Conservation (phyloP, 129 eudicot genomes). For the Flaveria bidentis region DNA sequence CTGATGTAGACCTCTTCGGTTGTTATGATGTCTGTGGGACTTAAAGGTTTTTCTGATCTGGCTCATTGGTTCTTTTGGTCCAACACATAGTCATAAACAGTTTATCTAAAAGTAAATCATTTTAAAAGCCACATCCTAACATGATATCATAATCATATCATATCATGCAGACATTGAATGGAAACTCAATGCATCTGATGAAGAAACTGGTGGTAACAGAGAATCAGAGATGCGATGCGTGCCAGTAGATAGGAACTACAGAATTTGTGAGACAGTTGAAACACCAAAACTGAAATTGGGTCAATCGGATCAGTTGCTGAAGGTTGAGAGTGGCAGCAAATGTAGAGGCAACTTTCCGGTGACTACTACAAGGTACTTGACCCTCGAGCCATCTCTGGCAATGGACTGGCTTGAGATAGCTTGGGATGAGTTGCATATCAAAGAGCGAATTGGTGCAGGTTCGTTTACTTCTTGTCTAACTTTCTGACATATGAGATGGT, state of each 20-base stretch:
- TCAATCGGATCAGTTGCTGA: slow-evolving; percentile 40
- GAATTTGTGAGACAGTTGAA: slow-evolving; percentile 34
- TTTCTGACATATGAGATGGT: not conserved
- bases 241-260: slow-evolving; percentile 26
- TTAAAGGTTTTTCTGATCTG: too few species aligned
- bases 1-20: too few species aligned
- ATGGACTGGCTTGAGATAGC: slow-evolving; percentile 98
- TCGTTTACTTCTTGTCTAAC: slow-evolving; percentile 1
- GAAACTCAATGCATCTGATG: slow-evolving; percentile 23
- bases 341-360: slow-evolving; percentile 44
- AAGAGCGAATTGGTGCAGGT: slow-evolving; percentile 99
- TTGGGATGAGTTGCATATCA: slow-evolving; percentile 89
- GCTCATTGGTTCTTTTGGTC: too few species aligned
- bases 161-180: slow-evolving; percentile 40
- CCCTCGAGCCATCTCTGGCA: slow-evolving; percentile 89
- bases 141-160: not conserved
- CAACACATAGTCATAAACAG: too few species aligned
- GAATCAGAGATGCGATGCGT: slow-evolving; percentile 34
- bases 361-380: slow-evolving; percentile 67
- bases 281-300: slow-evolving; percentile 27
- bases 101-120: not conserved
- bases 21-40: too few species aligned
- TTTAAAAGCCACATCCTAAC: not conserved
- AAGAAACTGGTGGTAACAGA: slow-evolving; percentile 24
- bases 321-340: slow-evolving; percentile 41